Percentiles rank a stretch among this genome's conserved stretches.
Evolutionary conservation across 495 filamentous ascomycete genomes (phyloP).

Genomic region (Aspergillus steynii): DNA sequence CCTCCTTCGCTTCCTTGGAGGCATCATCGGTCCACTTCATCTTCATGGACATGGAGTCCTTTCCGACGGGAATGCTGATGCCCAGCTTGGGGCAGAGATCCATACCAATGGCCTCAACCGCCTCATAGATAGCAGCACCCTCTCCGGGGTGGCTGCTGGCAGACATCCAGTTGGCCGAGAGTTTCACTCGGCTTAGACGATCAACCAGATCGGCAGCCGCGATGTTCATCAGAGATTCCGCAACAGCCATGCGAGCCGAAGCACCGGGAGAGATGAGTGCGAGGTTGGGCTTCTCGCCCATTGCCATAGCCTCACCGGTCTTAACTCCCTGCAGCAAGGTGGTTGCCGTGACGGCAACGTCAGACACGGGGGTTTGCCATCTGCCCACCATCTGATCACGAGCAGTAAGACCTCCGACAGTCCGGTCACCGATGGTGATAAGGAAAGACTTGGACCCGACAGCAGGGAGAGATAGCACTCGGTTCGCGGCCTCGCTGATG

Average conservation of each 20-base stretch:
- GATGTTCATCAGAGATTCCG: constrained; percentile 89
- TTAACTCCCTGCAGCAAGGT: constrained; percentile 69
- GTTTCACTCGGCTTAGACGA: constrained; percentile 71
- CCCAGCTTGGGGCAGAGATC: constrained; percentile 82
- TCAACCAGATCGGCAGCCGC: constrained; percentile 82
- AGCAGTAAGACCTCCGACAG: constrained; percentile 83
- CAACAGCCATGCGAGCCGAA: constrained; percentile 96
- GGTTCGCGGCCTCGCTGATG: constrained; percentile 70
- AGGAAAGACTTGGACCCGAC: constrained; percentile 96
- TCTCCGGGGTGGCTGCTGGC: constrained; percentile 92
- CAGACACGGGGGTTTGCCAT: constrained; percentile 94
- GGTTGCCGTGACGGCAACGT: constrained; percentile 88
- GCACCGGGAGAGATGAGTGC: constrained; percentile 89
- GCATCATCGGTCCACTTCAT: constrained; percentile 85
- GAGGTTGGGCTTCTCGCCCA: constrained; percentile 90
- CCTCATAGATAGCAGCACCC: constrained; percentile 91
- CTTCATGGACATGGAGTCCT: constrained; percentile 99
- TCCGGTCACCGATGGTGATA: constrained; percentile 93
- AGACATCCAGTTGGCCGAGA: constrained; percentile 99
- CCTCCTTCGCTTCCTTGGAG: constrained; percentile 69
- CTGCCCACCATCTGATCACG: constrained; percentile 95
- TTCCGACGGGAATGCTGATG: constrained; percentile 91
- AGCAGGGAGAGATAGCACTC: constrained; percentile 80
- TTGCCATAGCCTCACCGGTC: constrained; percentile 93
- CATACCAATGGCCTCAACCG: constrained; percentile 88